Evolutionary conservation across 2,329 filamentous ascomycete genomes (phyloP).

Genomic region (Ophiostoma piceae): DNA sequence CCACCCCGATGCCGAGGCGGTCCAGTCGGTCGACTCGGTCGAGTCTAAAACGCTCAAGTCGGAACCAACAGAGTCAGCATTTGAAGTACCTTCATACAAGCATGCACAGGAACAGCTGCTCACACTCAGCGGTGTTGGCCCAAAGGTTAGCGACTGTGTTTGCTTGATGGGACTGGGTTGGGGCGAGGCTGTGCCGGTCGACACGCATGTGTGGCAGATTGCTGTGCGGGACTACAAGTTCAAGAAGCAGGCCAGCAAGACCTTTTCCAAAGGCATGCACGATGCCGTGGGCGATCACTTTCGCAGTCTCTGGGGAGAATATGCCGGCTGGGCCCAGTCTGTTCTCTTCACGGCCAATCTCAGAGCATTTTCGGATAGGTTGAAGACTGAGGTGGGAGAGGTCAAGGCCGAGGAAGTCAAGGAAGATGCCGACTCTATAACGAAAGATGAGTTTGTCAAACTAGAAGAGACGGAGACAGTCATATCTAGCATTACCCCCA

Average conservation of each 20-base stretch:
- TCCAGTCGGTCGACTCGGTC: neutral
- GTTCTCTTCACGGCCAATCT: slow-evolving; percentile 94
- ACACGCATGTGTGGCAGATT: slow-evolving; percentile 99
- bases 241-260: slow-evolving; percentile 58
- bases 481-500: neutral
- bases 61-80: neutral
- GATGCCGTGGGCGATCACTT: slow-evolving; percentile 89
- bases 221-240: slow-evolving; percentile 94
- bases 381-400: slow-evolving; percentile 31
- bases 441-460: neutral
- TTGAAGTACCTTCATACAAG: slow-evolving; percentile 50
- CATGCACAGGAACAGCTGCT: slow-evolving; percentile 76
- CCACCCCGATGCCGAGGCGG: neutral
- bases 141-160: slow-evolving; percentile 95
- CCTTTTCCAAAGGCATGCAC: slow-evolving; percentile 71
- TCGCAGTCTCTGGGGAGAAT: slow-evolving; percentile 78
- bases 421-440: slow-evolving; percentile 13
- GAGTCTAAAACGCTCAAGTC: neutral
- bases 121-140: slow-evolving; percentile 78
- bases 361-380: slow-evolving; percentile 70
- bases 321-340: slow-evolving; percentile 96
- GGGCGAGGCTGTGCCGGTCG: slow-evolving; percentile 90
- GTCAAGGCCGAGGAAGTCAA: slow-evolving; percentile 27
- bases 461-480: neutral
- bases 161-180: slow-evolving; percentile 94